Evolutionary conservation across 2,329 filamentous ascomycete species (phyloP), one percentile per base, ranked within the genome.

Genomic region (Colletotrichum coccodes): DNA sequence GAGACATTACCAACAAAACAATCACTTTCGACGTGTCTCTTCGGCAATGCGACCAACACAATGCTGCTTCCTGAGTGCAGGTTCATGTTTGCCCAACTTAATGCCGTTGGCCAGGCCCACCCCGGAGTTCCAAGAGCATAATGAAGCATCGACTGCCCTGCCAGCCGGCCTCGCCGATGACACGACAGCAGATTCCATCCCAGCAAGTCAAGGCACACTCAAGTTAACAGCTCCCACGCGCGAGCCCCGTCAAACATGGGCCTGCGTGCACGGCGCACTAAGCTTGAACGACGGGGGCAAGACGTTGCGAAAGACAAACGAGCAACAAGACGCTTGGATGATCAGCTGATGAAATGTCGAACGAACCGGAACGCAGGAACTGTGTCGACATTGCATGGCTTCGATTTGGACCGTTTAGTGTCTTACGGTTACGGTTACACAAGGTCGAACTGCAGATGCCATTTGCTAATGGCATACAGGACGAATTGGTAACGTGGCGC

Each of bases 131-230:
- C 3, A 30, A 16, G 21, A 16, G 21, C 30, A 60, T 34, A 12
- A 59, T 47, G 44, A 47, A 50, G 52, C 60, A 60, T 68, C 42
- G 54, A 50, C 50, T 60, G 40, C 49, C 61, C 61, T 68, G 61
- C 42, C 14, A 32, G 40, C 34, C 52, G 60, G 66, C 18, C 54
- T 68, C 61, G 56, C 47, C 66, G 61, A 65, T 54, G 49, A 21
- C 28, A 7, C 18, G n/a, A 11, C 34, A 56, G 28, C 34, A 65
- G 34, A 68, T 38, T 60, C 66, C 54, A 68, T 56, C 54, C 66
- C 42, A 30, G 49, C 14, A 60, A 16, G 36, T 40, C 28, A 28
- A 32, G 40, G 54, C 40, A 60, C 56, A 26, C 32, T 65, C 34
- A 34, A 54, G 47, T 44, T 61, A 60, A 53, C 65, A 21, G 16